A percentile compares a stretch with the other conserved stretches of the same genome.
Conservation (phyloP, 1,284 basidiomycete genomes). For the Puccinia polysora region DNA sequence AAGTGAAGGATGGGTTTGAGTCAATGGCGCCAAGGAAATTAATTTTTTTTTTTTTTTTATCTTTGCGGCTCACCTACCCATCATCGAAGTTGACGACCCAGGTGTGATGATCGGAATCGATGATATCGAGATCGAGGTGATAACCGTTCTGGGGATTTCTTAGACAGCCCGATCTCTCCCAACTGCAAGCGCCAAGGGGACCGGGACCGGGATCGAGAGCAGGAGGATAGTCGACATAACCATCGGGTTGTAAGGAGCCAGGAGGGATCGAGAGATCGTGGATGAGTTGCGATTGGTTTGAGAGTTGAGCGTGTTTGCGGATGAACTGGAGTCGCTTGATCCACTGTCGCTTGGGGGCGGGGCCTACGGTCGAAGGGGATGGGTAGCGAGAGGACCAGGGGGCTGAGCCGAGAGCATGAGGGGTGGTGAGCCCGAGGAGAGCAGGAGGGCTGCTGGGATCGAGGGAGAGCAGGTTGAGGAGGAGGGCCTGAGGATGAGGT, state of each 20-base stretch:
- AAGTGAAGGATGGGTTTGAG: too few relatives aligned
- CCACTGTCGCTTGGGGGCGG: constrained; percentile 21
- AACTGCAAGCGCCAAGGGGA: constrained; percentile 8
- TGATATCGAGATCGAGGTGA: neutral
- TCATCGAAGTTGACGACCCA: constrained; percentile 43
- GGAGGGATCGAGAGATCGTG: neutral
- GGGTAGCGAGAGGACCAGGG: constrained; percentile 4
- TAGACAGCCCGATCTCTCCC: constrained; percentile 36
- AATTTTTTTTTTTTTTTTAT: too few relatives aligned
- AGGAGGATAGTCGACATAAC: neutral
- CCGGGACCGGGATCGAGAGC: neutral
- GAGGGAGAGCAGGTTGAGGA: too few relatives aligned
- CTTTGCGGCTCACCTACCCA: constrained; percentile 36
- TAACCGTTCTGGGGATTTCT: constrained; percentile 7
- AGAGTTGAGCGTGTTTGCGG: neutral
- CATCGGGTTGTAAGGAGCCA: neutral
- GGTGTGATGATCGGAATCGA: constrained; percentile 16
- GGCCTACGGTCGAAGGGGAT: constrained; percentile 7
- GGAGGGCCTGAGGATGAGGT: too few relatives aligned
- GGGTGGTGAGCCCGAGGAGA: too few relatives aligned
- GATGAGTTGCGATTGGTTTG: neutral
- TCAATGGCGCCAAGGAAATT: too few relatives aligned
- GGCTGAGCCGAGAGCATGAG: neutral
- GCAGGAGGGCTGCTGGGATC: too few relatives aligned
- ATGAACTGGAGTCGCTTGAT: constrained; percentile 9